Evolutionary conservation across 805 yeast genomes (phyloP), one percentile per base, ranked within the genome.

Genomic region (Nadsonia fulvescens): DNA sequence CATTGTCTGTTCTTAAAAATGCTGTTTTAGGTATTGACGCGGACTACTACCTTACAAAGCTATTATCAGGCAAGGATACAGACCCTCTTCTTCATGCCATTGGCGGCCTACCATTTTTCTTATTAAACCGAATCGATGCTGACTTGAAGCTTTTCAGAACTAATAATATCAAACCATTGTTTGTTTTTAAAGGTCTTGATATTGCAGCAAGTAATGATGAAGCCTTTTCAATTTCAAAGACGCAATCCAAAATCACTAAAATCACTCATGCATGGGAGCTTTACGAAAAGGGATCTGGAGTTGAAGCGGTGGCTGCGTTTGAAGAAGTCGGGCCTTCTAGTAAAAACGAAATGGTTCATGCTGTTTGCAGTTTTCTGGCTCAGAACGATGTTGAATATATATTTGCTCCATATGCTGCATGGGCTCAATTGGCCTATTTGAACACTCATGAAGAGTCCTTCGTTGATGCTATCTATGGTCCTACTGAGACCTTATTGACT

Each of bases 11-110:
- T 3, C 54, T 81, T 31, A 64, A 58, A 30, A 69, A 70, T 40
- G 63, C 83, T 14, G 64, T 72, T 9, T 53, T 81, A 27, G 93
- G 93, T 30, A 75, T 81, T 23, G 93, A 82, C 45, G 89, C 72
- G 8, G 76, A 68, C 36, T 82, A 79, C 43, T 82, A 79, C 41
- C 48, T 79, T 19, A 56, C 75, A 14, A 52, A 78, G 28, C 56
- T 75, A 22, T 49, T 75, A 32, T 27, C 34, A 2, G 56, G 71
- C 4, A 56, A 56, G 37, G 70, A 69, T 36, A 69, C 67, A 30
- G 92, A 78, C 37, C 73, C 72, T 25, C 65, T 63, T 33, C 47
- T 70, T 20, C 74, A 71, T 25, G 92, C 89, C 6, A 61, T 75
- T 35, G 93, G 92, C 13, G 93, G 92, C 0, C 62, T 72, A 30